Conservation (phyloP, 495 filamentous ascomycete genomes). For the Xanthoparmelia taractica region DNA sequence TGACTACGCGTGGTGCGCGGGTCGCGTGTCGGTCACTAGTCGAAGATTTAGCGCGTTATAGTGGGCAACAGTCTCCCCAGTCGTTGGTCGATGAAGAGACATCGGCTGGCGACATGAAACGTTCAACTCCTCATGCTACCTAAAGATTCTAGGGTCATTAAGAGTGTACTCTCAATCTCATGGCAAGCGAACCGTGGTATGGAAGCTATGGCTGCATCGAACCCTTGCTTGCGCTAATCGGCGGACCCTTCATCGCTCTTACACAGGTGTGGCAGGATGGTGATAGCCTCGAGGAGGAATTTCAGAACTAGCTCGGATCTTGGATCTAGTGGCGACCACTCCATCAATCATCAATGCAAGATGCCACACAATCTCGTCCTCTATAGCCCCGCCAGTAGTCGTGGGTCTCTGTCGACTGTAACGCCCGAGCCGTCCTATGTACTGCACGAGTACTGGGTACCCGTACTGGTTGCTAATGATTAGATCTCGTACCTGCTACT, state of each 20-base stretch:
- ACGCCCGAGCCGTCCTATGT: conserved; percentile 10
- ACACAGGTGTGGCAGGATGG: not conserved
- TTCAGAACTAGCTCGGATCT: not conserved
- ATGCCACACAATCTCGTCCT: not conserved
- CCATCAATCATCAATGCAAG: not conserved
- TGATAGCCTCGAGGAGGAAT: not conserved
- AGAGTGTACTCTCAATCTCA: no score
- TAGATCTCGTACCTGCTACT: not conserved
- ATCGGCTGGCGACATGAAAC: not conserved
- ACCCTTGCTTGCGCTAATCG: not conserved
- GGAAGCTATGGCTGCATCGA: not conserved
- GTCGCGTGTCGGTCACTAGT: not conserved
- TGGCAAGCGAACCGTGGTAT: not conserved
- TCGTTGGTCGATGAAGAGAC: not conserved
- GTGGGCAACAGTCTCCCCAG: not conserved
- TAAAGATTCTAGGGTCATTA: not conserved
- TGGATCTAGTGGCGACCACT: not conserved
- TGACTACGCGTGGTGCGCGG: not conserved
- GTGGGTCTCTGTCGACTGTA: conserved; percentile 7
- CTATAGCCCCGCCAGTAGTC: conserved; percentile 13
- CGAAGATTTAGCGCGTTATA: not conserved
- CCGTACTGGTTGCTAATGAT: not conserved
- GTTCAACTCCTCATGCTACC: not conserved
- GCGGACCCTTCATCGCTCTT: not conserved
- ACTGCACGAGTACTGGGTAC: not conserved